These are phyloP conservation scores for Pseudogymnoascus verrucosus DNA, from an alignment of 2,329 filamentous ascomycete genomes.

Conservation along the genomic window DNA sequence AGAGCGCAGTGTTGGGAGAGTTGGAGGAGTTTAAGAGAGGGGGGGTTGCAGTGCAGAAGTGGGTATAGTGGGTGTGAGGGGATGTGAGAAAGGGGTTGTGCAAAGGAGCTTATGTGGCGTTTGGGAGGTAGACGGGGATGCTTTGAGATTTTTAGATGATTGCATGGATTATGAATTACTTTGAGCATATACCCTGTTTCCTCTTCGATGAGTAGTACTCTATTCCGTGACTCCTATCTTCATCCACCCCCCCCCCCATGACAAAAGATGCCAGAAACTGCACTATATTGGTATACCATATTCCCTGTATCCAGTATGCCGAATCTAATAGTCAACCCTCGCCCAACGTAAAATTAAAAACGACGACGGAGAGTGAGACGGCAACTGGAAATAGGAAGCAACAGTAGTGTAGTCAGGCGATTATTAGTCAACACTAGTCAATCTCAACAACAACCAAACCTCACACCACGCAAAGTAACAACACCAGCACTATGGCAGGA, in stretches of 20 bases:
- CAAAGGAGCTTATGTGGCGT: constrained; percentile 1
- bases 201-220: not conserved
- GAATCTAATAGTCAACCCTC: not conserved
- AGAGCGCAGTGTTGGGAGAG: constrained; percentile 48
- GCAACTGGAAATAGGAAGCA: no score
- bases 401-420: not conserved
- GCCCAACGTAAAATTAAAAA: no score
- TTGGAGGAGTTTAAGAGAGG: constrained; percentile 59
- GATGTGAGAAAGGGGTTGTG: not conserved
- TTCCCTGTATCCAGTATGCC: not conserved
- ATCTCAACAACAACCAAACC: not conserved
- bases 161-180: constrained; percentile 1
- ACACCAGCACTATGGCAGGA: not conserved
- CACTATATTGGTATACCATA: no score
- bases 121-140: constrained; percentile 3
- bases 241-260: not conserved
- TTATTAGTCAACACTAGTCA: not conserved
- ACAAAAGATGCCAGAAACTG: not conserved
- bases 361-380: no score
- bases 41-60: constrained; percentile 57
- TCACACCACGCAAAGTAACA: not conserved
- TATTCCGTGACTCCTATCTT: not conserved
- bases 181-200: not conserved
- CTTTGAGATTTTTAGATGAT: not conserved
- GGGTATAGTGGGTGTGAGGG: constrained; percentile 17